Evolutionary conservation across 495 filamentous ascomycete species (phyloP).

Genomic region (Hamigera avellanea): DNA sequence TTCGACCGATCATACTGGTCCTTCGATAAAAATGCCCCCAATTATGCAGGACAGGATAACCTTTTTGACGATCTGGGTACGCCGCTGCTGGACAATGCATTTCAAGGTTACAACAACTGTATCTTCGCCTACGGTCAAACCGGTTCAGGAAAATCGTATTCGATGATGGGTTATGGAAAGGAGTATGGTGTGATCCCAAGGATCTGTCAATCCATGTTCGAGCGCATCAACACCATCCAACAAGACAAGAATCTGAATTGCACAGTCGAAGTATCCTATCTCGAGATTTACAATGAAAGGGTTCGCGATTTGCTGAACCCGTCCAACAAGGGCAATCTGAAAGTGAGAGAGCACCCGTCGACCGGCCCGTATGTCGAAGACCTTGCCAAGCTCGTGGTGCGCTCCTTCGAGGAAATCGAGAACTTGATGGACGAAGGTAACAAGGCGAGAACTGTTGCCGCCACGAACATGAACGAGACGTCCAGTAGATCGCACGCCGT

Average conservation of each 20-base stretch:
- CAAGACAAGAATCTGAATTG: slow-evolving; percentile 68
- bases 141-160: slow-evolving; percentile 96
- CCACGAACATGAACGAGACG: slow-evolving; percentile 99
- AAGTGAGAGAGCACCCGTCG: slow-evolving; percentile 94
- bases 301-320: slow-evolving; percentile 96
- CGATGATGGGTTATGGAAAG: slow-evolving; percentile 99
- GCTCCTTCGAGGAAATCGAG: slow-evolving; percentile 91
- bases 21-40: slow-evolving; percentile 67
- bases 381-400: slow-evolving; percentile 93
- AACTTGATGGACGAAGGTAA: slow-evolving; percentile 99
- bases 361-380: slow-evolving; percentile 98
- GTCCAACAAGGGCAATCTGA: slow-evolving; percentile 89
- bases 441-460: slow-evolving; percentile 94
- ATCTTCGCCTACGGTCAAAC: slow-evolving; percentile 99
- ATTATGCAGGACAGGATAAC: slow-evolving; percentile 85
- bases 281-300: slow-evolving; percentile 99
- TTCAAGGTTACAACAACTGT: slow-evolving; percentile 98
- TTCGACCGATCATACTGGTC: slow-evolving; percentile 99
- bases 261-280: slow-evolving; percentile 95
- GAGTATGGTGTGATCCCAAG: slow-evolving; percentile 95
- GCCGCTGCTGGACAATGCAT: slow-evolving; percentile 94
- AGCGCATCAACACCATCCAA: slow-evolving; percentile 65
- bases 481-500: slow-evolving; percentile 97
- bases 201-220: slow-evolving; percentile 97
- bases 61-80: slow-evolving; percentile 79